Evolutionary conservation across 1,284 basidiomycete species (phyloP).

Genomic region (Ceratobasidium sp.): DNA sequence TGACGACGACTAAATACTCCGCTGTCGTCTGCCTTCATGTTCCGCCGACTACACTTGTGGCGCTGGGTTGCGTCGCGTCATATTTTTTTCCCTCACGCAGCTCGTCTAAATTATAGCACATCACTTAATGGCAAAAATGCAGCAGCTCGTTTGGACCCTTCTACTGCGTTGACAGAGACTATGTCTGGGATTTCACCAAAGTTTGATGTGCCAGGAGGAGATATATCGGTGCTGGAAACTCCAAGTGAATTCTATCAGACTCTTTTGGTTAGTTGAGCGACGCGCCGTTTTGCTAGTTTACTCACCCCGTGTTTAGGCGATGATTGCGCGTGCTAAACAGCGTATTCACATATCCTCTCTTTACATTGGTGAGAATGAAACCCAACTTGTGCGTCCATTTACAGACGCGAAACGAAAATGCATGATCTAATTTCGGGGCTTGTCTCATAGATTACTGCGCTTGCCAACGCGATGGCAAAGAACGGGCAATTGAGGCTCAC

Average conservation of each 20-base stretch:
- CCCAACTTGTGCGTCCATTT: slow-evolving; percentile 68
- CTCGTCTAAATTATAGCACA: neutral
- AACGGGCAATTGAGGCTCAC: slow-evolving; percentile 75
- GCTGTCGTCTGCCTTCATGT: neutral
- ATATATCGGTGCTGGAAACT: slow-evolving; percentile 54
- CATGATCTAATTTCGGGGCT: slow-evolving; percentile 21
- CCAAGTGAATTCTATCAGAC: slow-evolving; percentile 57
- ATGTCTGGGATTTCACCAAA: slow-evolving; percentile 40
- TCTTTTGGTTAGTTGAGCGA: slow-evolving; percentile 53
- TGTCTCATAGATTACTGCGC: slow-evolving; percentile 67
- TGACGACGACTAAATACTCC: neutral
- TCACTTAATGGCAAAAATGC: neutral
- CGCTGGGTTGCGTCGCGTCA: neutral
- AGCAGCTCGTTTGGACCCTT: neutral
- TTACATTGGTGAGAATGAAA: slow-evolving; percentile 79
- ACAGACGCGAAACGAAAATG: slow-evolving; percentile 1
- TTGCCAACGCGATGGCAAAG: slow-evolving; percentile 67
- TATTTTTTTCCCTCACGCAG: neutral
- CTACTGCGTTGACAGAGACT: slow-evolving; percentile 5
- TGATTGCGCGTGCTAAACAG: slow-evolving; percentile 75
- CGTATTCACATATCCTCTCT: slow-evolving; percentile 89
- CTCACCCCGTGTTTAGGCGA: slow-evolving; percentile 60
- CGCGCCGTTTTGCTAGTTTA: slow-evolving; percentile 8
- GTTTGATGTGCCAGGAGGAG: slow-evolving; percentile 40
- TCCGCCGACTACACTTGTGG: slow-evolving; percentile 8